Percentiles rank a stretch among this genome's conserved stretches.
Evolutionary conservation across 2,329 filamentous ascomycete species (phyloP).

Genomic region (Phaeomoniella chlamydospora): DNA sequence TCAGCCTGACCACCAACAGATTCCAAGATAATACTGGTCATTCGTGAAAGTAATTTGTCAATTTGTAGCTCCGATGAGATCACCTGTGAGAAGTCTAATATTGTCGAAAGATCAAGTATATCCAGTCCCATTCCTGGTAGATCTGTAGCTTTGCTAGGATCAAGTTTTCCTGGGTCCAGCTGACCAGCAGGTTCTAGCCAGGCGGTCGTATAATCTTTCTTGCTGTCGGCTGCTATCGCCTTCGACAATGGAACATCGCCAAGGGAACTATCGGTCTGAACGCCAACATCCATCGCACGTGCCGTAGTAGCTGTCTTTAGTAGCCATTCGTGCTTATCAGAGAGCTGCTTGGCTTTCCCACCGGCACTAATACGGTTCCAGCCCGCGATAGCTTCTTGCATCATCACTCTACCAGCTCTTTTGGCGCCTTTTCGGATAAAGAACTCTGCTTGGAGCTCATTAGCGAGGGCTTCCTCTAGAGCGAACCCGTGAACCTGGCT

Average conservation of each 20-base stretch:
- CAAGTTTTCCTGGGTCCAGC: background rate
- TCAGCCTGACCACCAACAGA: constrained; percentile 44
- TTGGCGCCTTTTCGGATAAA: constrained; percentile 41
- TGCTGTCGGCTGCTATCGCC: constrained; percentile 19
- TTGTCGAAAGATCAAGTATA: constrained; percentile 49
- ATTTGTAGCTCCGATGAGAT: constrained; percentile 51
- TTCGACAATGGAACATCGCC: constrained; percentile 17
- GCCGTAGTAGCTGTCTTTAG: constrained; percentile 38
- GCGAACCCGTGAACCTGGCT: constrained; percentile 41
- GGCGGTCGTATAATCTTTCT: constrained; percentile 11
- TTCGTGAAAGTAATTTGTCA: constrained; percentile 46
- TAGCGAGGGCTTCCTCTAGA: constrained; percentile 43
- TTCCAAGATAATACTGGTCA: constrained; percentile 50
- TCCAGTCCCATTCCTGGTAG: constrained; percentile 29
- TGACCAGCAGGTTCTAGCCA: constrained; percentile 8
- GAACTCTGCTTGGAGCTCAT: constrained; percentile 48
- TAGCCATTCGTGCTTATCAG: constrained; percentile 46
- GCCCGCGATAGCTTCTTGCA: constrained; percentile 43
- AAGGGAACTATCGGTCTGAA: constrained; percentile 41
- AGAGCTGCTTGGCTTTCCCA: constrained; percentile 43
- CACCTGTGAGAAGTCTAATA: constrained; percentile 50
- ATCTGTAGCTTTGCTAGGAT: constrained; percentile 7
- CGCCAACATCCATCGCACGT: constrained; percentile 36
- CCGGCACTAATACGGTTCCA: constrained; percentile 43
- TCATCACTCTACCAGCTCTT: constrained; percentile 40